Base-by-base conservation (phyloP, 495 filamentous ascomycete species). In the Talaromyces ruber region DNA sequence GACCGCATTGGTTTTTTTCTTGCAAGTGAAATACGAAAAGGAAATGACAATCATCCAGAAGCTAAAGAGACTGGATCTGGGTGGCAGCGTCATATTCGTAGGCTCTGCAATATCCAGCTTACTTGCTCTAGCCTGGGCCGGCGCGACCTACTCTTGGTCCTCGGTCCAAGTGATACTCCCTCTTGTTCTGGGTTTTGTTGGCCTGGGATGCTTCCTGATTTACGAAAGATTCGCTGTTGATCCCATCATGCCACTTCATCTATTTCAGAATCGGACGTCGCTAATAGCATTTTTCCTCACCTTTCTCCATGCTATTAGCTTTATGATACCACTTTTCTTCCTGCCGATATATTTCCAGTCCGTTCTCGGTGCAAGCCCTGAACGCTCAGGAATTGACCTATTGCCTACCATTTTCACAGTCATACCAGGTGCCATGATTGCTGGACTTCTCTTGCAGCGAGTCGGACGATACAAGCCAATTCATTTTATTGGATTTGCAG, bases 271-370 rank as follows among this genome's bases (percentile, higher is more conserved):
- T 24, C 61, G 64, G 2, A 70, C 66, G 6, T 64, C 64, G 4
- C n/a, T 60, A 2, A 45, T 37, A 1, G 66, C 45, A 6, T 66
- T 70, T 37, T 22, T 66, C 61, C 26, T 71, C 28, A 64, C 71
- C n/a, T 74, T 75, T 52, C 37, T 67, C 25, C 59, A 64, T 18
- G 58, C 22, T 0, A 7, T 64, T 18, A 24, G 55, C 21, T 29
- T 25, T 51, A 61, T 50, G 51, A 61, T 59, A 59, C 30, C 60
- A 2, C n/a, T 43, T 14, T 64, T 58, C 37, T 82, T 79, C 61
- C 50, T 84, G 0, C 76, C 80, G 0, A 65, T 83, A 7, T 82
- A 81, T 64, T 82, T 82, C 68, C 78, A 81, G 56, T 65, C 67
- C 0, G 75, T 80, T 2, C 67, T 66, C 4, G 61, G 66, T 9